Conservation (phyloP, 352 stramenopile genomes). For the Globisporangium cylindrosporum region DNA sequence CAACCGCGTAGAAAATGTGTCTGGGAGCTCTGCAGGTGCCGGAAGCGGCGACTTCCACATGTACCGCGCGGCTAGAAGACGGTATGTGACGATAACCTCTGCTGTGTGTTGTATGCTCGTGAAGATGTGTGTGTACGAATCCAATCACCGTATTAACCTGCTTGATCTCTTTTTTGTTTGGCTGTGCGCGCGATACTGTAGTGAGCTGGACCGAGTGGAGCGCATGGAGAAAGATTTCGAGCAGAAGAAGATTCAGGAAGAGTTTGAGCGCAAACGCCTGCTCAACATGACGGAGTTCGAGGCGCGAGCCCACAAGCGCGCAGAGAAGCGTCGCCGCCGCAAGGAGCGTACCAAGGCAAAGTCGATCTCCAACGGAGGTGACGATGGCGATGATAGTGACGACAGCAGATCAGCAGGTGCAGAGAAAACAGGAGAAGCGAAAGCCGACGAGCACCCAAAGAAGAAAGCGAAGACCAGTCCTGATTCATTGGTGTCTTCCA, state of each 20-base stretch:
- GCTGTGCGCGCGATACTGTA: conserved; percentile 12
- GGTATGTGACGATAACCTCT: conserved; percentile 24
- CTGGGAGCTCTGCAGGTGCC: conserved; percentile 91
- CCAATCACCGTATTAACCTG: neutral
- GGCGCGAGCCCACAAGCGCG: conserved; percentile 60
- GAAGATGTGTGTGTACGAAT: neutral
- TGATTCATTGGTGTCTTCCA: neutral
- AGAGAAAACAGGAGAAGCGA: neutral
- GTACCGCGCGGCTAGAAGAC: conserved; percentile 91
- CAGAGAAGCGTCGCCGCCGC: conserved; percentile 70
- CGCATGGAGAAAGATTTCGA: conserved; percentile 85
- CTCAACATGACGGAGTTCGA: conserved; percentile 70
- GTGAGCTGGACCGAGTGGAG: conserved; percentile 91
- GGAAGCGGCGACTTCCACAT: conserved; percentile 97
- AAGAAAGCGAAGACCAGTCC: conserved; percentile 23
- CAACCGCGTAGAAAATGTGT: conserved; percentile 93
- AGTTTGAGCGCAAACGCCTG: conserved; percentile 69
- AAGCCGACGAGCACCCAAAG: conserved; percentile 1
- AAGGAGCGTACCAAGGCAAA: conserved; percentile 66
- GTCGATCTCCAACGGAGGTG: conserved; percentile 24
- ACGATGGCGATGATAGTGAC: conserved; percentile 22
- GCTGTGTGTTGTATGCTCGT: neutral
- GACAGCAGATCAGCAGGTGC: neutral
- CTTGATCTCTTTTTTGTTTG: neutral
- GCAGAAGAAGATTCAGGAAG: conserved; percentile 50